These are phyloP conservation scores for Triticum timopheevii DNA, from an alignment of 176 grass and related monocot genomes.

Conservation along the genomic window DNA sequence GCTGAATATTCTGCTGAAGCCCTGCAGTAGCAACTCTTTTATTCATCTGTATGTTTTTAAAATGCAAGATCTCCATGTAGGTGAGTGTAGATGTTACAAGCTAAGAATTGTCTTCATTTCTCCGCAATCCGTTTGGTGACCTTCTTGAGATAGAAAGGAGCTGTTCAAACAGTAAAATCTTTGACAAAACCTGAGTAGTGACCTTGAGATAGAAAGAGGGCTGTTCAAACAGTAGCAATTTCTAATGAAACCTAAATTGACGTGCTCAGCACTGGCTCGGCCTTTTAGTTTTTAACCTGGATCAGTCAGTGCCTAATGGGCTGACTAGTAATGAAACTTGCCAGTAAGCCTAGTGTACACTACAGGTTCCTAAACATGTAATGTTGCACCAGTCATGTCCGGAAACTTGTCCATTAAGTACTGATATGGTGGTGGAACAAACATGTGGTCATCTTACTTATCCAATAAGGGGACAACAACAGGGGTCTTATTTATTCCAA, in stretches of 20 bases:
- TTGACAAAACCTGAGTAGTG: constrained; percentile 2
- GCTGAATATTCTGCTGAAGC: constrained; percentile 14
- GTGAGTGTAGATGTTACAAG: neutral
- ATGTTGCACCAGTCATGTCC: neutral
- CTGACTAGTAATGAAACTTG: neutral
- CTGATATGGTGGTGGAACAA: neutral
- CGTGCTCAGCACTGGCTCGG: neutral
- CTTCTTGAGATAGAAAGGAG: neutral
- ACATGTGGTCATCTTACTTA: neutral
- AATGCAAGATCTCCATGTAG: constrained; percentile 14
- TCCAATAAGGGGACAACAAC: neutral
- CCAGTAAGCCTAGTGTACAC: neutral
- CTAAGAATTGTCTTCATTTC: constrained; percentile 11
- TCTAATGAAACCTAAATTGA: constrained; percentile 20
- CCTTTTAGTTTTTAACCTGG: neutral
- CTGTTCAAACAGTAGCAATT: constrained; percentile 4
- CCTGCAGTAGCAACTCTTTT: neutral
- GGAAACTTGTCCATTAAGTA: neutral
- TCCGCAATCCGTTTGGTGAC: neutral
- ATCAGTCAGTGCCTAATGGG: neutral
- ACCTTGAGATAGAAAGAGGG: constrained; percentile 1
- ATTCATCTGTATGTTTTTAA: neutral
- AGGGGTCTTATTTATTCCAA: constrained; percentile 3
- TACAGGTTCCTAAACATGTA: constrained; percentile 18
- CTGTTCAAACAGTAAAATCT: constrained; percentile 1